These are phyloP conservation scores for Stachybotrys elegans DNA, from an alignment of 2,329 filamentous ascomycete species.

Conservation along the genomic window DNA sequence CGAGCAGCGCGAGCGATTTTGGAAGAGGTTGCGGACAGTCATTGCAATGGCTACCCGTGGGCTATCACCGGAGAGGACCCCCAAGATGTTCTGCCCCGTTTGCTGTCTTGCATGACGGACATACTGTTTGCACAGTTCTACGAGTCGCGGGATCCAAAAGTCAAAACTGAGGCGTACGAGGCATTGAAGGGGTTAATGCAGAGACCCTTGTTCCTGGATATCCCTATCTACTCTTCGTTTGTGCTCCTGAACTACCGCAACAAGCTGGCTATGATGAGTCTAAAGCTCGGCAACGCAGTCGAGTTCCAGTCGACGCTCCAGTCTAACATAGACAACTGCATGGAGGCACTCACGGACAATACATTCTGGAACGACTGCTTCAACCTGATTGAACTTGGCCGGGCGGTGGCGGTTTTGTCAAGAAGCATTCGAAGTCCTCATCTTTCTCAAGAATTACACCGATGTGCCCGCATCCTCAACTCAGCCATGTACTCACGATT, in stretches of 20 bases:
- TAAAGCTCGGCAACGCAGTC: background rate
- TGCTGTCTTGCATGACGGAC: background rate
- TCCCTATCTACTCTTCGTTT: background rate
- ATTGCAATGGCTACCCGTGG: background rate
- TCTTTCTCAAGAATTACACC: background rate
- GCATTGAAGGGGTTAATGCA: background rate
- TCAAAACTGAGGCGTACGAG: background rate
- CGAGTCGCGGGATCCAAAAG: background rate
- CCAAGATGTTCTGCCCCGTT: background rate
- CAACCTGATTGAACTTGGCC: background rate
- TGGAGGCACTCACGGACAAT: background rate
- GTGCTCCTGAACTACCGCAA: slow-evolving; percentile 1
- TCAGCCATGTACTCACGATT: background rate
- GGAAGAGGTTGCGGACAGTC: background rate
- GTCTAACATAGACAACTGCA: background rate
- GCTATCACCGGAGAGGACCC: background rate
- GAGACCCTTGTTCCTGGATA: background rate
- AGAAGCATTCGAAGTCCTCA: background rate
- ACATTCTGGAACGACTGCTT: background rate
- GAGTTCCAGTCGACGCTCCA: background rate
- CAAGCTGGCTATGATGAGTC: background rate
- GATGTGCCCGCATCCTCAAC: background rate
- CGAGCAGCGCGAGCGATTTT: background rate
- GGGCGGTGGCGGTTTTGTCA: background rate
- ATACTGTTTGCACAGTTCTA: slow-evolving; percentile 1